Evolutionary conservation across 2,329 filamentous ascomycete genomes (phyloP).

Genomic region (Fusarium stilboides): DNA sequence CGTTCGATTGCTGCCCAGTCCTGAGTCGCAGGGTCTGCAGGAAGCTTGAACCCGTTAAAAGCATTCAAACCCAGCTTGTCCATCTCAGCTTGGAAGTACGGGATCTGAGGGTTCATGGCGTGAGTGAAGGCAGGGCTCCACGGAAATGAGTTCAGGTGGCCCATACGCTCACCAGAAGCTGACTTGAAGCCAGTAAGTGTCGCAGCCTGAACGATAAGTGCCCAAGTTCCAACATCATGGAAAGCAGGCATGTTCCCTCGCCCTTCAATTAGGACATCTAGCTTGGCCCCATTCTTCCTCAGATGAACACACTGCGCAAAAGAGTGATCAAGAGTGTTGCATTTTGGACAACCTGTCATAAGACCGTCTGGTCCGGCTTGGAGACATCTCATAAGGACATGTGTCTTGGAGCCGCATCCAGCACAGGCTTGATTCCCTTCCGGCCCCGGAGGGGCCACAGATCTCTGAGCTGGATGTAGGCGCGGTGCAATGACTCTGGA

Average conservation of each 20-base stretch:
- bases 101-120: background rate
- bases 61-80: background rate
- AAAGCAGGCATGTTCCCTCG: slow-evolving; percentile 3
- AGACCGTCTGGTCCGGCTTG: background rate
- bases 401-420: background rate
- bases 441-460: too few relatives aligned
- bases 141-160: background rate
- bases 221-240: background rate
- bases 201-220: background rate
- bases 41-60: background rate
- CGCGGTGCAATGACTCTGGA: too few relatives aligned
- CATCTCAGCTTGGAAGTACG: background rate
- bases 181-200: background rate
- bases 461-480: too few relatives aligned
- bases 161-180: background rate
- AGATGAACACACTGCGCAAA: background rate
- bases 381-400: background rate
- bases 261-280: background rate
- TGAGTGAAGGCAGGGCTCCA: background rate
- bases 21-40: background rate
- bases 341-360: background rate
- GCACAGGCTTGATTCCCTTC: background rate
- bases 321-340: background rate
- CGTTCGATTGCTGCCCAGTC: background rate
- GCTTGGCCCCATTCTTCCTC: too few relatives aligned